A percentile compares a stretch with the other conserved stretches of the same genome.
These are phyloP conservation scores for Cyclotella atomus DNA, from an alignment of 108 stramenopile species.

Conservation along the genomic window DNA sequence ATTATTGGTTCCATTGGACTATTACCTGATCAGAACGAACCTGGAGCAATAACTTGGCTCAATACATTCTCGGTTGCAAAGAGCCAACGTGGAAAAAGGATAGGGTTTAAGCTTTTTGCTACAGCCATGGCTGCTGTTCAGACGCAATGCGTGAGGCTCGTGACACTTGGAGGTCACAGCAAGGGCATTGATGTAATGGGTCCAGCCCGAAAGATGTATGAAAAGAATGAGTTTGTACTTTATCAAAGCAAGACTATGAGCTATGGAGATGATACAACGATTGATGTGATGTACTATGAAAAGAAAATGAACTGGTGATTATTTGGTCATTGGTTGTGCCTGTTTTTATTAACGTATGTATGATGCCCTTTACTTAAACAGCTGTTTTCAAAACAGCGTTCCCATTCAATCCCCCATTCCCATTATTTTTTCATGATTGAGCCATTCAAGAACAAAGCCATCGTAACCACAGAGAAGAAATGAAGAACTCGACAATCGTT, in stretches of 20 bases:
- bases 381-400: too few species aligned
- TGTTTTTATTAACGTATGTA: too few species aligned
- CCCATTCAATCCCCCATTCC: too few species aligned
- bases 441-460: too few species aligned
- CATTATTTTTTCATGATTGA: too few species aligned
- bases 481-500: not conserved
- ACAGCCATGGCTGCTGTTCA: not conserved
- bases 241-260: not conserved
- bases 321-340: too few species aligned
- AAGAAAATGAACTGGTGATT: not conserved
- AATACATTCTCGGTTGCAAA: conserved; percentile 2
- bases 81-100: not conserved
- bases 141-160: not conserved
- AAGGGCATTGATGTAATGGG: conserved; percentile 11
- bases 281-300: not conserved
- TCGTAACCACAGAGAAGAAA: too few species aligned
- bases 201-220: not conserved
- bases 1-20: conserved; percentile 7
- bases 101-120: not conserved
- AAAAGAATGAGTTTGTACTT: conserved; percentile 6
- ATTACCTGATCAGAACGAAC: not conserved
- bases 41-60: not conserved
- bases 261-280: conserved; percentile 1
- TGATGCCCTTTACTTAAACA: too few species aligned
- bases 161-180: conserved; percentile 12